Evolutionary conservation across 495 filamentous ascomycete genomes (phyloP).

Genomic region (Alectoria sarmentosa): DNA sequence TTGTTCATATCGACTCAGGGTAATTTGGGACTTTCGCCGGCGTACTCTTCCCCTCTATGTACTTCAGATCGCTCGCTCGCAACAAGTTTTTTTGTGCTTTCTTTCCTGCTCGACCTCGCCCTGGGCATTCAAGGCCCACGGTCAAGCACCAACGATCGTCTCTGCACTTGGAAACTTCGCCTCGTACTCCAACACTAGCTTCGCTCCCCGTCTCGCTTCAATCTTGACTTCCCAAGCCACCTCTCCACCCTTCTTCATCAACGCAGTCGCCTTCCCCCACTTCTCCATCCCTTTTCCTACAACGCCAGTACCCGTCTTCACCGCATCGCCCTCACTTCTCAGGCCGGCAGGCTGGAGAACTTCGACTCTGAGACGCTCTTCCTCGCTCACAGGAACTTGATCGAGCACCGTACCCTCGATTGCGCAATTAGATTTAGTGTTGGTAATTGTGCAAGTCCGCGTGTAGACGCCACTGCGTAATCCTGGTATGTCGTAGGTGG

Average conservation of each 20-base stretch:
- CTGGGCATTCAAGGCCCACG: not conserved
- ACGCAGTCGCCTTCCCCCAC: conserved; percentile 26
- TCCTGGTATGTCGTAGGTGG: conserved; percentile 55
- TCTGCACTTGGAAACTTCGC: conserved; percentile 48
- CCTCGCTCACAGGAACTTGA: conserved; percentile 60
- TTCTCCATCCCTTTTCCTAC: conserved; percentile 24
- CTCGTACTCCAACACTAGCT: conserved; percentile 58
- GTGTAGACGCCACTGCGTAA: conserved; percentile 48
- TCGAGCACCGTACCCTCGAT: conserved; percentile 54
- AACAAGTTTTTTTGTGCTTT: too few species aligned
- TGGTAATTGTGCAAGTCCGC: conserved; percentile 50
- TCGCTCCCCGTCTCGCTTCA: conserved; percentile 48
- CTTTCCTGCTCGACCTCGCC: too few species aligned
- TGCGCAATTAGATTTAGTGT: conserved; percentile 41
- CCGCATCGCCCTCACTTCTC: conserved; percentile 36
- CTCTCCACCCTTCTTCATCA: conserved; percentile 48
- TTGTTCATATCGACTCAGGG: too few species aligned
- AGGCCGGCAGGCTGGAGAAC: conserved; percentile 48
- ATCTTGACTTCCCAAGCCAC: conserved; percentile 53
- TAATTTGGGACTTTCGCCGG: too few species aligned
- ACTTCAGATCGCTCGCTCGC: too few species aligned
- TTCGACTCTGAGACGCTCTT: conserved; percentile 52
- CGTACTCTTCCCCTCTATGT: too few species aligned
- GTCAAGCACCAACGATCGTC: conserved; percentile 30
- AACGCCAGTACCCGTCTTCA: conserved; percentile 31